Percentiles rank a stretch among this genome's conserved stretches.
Conservation (phyloP, 371 early-diverging fungal species). For the Sporodiniella umbellata region DNA sequence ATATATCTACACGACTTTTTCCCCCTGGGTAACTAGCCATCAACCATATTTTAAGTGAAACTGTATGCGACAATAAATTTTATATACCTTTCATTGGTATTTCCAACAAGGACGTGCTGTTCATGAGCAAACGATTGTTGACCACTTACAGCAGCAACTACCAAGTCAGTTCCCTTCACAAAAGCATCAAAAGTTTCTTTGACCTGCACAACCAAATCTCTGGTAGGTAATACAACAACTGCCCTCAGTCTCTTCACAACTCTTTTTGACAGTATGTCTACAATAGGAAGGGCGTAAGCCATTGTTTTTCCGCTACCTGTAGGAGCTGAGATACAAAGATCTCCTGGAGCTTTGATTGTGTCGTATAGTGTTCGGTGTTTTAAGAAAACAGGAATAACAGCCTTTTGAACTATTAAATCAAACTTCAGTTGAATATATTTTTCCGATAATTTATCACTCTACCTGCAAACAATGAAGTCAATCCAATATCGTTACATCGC, state of each 20-base stretch:
- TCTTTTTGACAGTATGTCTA: conserved; percentile 72
- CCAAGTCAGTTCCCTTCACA: conserved; percentile 70
- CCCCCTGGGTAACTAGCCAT: conserved; percentile 48
- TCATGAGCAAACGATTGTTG: conserved; percentile 79
- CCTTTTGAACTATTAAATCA: conserved; percentile 73
- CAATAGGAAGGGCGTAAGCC: conserved; percentile 94
- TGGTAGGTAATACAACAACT: conserved; percentile 86
- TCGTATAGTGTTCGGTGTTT: conserved; percentile 52
- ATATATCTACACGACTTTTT: conserved; percentile 78
- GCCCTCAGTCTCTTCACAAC: conserved; percentile 78
- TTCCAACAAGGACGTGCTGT: conserved; percentile 65
- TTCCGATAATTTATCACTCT: background rate
- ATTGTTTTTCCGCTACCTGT: conserved; percentile 97
- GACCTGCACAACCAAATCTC: conserved; percentile 87
- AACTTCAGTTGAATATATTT: no score
- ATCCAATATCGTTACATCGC: conserved; percentile 62
- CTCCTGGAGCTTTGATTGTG: conserved; percentile 57
- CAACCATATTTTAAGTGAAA: background rate
- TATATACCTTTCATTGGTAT: conserved; percentile 29
- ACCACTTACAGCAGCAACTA: conserved; percentile 70
- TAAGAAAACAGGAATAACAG: conserved; percentile 79
- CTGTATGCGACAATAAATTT: background rate
- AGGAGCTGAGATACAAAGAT: conserved; percentile 92
- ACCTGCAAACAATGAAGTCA: conserved; percentile 79
- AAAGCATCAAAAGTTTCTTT: conserved; percentile 79